Evolutionary conservation across 805 yeast species (phyloP).

Genomic region (Kodamaea jinghongensis): DNA sequence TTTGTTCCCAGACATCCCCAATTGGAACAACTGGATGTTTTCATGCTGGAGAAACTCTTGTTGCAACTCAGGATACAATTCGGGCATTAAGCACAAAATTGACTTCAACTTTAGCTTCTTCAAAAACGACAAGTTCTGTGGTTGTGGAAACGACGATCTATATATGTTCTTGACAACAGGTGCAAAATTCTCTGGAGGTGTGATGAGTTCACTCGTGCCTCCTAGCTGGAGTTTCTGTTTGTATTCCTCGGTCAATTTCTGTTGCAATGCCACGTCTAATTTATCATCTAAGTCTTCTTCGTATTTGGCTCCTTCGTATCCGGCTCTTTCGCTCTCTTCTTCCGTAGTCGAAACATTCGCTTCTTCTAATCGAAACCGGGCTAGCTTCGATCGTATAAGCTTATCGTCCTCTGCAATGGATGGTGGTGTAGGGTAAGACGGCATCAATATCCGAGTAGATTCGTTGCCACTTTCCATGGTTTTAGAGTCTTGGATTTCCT

Average conservation of each 20-base stretch:
- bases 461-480: neutral
- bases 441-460: constrained; percentile 1
- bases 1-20: constrained; percentile 93
- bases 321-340: constrained; percentile 23
- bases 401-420: constrained; percentile 14
- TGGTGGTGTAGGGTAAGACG: neutral
- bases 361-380: constrained; percentile 25
- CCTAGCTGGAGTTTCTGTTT: constrained; percentile 6
- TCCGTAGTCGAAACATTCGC: constrained; percentile 23
- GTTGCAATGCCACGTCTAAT: constrained; percentile 27
- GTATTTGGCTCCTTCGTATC: constrained; percentile 17
- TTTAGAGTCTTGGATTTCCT: constrained; percentile 24
- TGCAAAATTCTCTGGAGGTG: constrained; percentile 91
- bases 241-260: constrained; percentile 18
- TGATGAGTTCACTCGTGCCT: constrained; percentile 22
- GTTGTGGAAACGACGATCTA: constrained; percentile 85
- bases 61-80: constrained; percentile 83
- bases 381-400: constrained; percentile 34
- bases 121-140: constrained; percentile 75
- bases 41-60: constrained; percentile 57
- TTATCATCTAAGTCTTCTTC: constrained; percentile 45
- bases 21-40: constrained; percentile 71
- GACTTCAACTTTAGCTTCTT: constrained; percentile 62
- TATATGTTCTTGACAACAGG: constrained; percentile 73
- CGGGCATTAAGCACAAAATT: constrained; percentile 83